Evolutionary conservation across 495 filamentous ascomycete species (phyloP).

Genomic region (Aspergillus panamensis): DNA sequence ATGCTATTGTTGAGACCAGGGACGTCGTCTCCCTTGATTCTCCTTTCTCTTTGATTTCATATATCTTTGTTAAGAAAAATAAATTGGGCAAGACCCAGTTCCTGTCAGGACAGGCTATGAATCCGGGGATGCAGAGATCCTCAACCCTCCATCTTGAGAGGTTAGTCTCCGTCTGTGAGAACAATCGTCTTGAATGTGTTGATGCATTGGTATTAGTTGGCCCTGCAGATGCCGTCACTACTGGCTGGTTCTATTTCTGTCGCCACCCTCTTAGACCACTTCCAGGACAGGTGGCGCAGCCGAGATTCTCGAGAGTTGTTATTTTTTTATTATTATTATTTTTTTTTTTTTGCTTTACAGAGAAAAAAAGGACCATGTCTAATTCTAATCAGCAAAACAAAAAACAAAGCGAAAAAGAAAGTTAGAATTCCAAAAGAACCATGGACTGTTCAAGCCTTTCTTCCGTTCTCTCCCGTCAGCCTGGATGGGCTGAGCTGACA

Average conservation of each 20-base stretch:
- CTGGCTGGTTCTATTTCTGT: slow-evolving; percentile 21
- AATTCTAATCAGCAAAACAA: slow-evolving; percentile 1
- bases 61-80: neutral
- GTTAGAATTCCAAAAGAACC: slow-evolving; percentile 12
- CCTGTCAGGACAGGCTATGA: slow-evolving; percentile 19
- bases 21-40: slow-evolving; percentile 11
- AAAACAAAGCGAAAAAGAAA: neutral
- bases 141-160: slow-evolving; percentile 12
- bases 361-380: neutral
- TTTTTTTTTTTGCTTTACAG: neutral
- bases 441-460: slow-evolving; percentile 7
- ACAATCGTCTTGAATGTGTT: neutral
- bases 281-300: slow-evolving; percentile 22
- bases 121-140: slow-evolving; percentile 22
- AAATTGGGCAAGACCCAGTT: neutral
- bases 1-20: no score
- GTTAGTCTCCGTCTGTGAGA: slow-evolving; percentile 5
- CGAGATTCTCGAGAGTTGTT: neutral
- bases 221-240: slow-evolving; percentile 21
- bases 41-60: neutral
- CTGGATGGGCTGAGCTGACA: neutral
- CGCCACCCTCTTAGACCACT: slow-evolving; percentile 26
- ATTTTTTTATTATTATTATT: neutral
- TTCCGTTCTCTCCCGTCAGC: slow-evolving; percentile 17
- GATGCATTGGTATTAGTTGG: slow-evolving; percentile 14